Base-by-base conservation (phyloP, 805 yeast genomes). In the Wickerhamomyces chambardii region DNA sequence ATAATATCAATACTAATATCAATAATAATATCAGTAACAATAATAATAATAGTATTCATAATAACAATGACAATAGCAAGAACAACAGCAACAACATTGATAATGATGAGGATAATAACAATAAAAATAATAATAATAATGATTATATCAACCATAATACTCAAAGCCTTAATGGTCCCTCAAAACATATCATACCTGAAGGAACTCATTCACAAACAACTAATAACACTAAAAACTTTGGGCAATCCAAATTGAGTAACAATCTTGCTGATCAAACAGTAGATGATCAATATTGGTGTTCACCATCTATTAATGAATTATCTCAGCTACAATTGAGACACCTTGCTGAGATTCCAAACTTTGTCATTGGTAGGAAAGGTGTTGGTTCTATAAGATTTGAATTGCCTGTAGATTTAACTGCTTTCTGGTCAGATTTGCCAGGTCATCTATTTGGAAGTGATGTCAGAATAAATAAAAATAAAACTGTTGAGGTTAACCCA, bases 321-420 rank as follows among this genome's bases (percentile, higher is more conserved):
- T 42, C 66, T 0, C 42, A 51, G 7, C 45, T 73, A 36, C 51
- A 78, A 0, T 39, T 58, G 3, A 63, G 69, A 27, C 72, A 75
- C 31, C 63, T 83, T 16, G 44, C 73, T 1, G 63, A 64, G 18
- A 72, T 84, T 15, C 70, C 78, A 16, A 71, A 76, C 45, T 83
- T 83, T 46, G 70, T 78, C 6, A 67, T 78, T 38, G 92, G 92
- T 2, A 70, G 89, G 45, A 63, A 62, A 35, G 80, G 81, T 0
- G 69, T 56, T 49, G 92, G 92, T 19, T 80, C 77, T 43, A 73
- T 84, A 32, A 71, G 78, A 5, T 84, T 78, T 47, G 64, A 66
- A 28, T 63, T 56, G 30, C 83, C 86, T 6, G 87, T 83, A n/a
- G 89, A 84, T 46, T 58, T 84, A 36, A 61, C 80, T 3, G 67